A percentile compares a stretch with the other conserved stretches of the same genome.
Evolutionary conservation across 306 rosid species (phyloP).

Genomic region (Pterocarpus macrocarpus): DNA sequence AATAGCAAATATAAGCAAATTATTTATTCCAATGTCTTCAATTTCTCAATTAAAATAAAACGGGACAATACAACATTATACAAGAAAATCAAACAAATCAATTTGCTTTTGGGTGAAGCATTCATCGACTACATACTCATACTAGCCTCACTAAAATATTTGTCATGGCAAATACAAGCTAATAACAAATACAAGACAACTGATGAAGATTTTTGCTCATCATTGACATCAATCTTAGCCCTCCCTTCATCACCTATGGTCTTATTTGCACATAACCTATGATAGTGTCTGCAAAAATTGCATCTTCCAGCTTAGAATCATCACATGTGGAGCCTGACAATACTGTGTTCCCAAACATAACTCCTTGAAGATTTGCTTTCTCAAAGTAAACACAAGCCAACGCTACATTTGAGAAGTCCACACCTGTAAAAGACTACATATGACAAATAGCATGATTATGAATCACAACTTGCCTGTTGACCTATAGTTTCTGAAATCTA

Average conservation of each 20-base stretch:
- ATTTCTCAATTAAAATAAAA: conserved; percentile 26
- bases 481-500: neutral
- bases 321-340: conserved; percentile 90
- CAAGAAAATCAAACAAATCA: conserved; percentile 29
- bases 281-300: conserved; percentile 88
- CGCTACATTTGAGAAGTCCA: conserved; percentile 88
- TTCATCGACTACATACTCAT: conserved; percentile 30
- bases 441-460: neutral
- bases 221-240: conserved; percentile 81
- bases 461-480: conserved; percentile 18
- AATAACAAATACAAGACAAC: conserved; percentile 4
- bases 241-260: conserved; percentile 70
- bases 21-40: conserved; percentile 33
- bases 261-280: conserved; percentile 84
- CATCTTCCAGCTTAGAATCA: conserved; percentile 78
- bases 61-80: conserved; percentile 18
- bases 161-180: conserved; percentile 30
- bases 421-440: conserved; percentile 60
- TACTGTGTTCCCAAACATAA: conserved; percentile 75
- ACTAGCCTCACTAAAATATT: conserved; percentile 36
- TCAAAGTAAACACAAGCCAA: conserved; percentile 87
- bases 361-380: conserved; percentile 95
- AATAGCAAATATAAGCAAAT: neutral
- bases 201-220: conserved; percentile 42
- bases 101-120: conserved; percentile 39